Evolutionary conservation across 2,329 filamentous ascomycete species (phyloP).

Genomic region (Ophiocordyceps australis): DNA sequence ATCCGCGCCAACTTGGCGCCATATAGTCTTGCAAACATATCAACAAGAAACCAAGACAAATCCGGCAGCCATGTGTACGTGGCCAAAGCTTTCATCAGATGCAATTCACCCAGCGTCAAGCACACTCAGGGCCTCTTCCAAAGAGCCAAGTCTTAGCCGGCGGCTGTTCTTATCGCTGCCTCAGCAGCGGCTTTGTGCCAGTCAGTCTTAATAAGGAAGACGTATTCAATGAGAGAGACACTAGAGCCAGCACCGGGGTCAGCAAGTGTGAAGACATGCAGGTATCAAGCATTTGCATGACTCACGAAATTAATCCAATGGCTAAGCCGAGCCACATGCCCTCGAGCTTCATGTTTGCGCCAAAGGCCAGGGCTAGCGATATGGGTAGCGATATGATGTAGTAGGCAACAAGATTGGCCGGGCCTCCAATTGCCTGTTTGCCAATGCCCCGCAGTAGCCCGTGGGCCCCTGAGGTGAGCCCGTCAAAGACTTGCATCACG

Average conservation of each 20-base stretch:
- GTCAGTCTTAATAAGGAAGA: slow-evolving; percentile 29
- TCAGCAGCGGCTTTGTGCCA: slow-evolving; percentile 35
- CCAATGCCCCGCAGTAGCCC: slow-evolving; percentile 77
- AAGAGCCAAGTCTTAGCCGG: slow-evolving; percentile 13
- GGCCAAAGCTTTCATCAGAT: no score
- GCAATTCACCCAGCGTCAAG: no score
- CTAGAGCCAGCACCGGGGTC: slow-evolving; percentile 10
- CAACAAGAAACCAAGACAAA: background rate
- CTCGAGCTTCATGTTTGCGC: slow-evolving; percentile 54
- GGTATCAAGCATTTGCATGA: slow-evolving; percentile 5
- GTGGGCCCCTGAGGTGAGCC: slow-evolving; percentile 60
- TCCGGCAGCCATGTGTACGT: background rate
- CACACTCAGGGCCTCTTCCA: background rate
- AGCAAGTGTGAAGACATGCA: background rate
- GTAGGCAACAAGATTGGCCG: slow-evolving; percentile 72
- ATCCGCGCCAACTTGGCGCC: no score
- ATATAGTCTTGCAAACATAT: no score
- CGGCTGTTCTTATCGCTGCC: slow-evolving; percentile 30
- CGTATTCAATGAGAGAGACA: slow-evolving; percentile 33
- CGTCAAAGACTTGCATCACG: slow-evolving; percentile 80
- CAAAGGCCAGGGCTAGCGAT: slow-evolving; percentile 62
- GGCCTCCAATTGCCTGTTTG: slow-evolving; percentile 76
- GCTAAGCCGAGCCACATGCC: slow-evolving; percentile 72
- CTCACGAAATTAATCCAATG: slow-evolving; percentile 47
- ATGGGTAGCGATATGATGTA: slow-evolving; percentile 77